These are phyloP conservation scores for Leptographium wingfieldii DNA, from an alignment of 2,329 filamentous ascomycete genomes.

Conservation along the genomic window DNA sequence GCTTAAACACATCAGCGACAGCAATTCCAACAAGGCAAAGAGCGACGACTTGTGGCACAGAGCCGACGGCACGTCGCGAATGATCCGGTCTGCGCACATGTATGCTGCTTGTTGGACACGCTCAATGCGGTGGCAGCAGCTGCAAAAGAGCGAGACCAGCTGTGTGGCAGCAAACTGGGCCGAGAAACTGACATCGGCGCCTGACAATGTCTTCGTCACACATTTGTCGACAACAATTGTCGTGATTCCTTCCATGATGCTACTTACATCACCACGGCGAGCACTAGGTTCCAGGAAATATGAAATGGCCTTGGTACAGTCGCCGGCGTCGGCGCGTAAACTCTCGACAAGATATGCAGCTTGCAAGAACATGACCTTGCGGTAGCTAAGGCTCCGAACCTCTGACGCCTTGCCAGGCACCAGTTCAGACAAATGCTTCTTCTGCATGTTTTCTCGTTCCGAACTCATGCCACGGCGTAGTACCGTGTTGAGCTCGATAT, in stretches of 20 bases:
- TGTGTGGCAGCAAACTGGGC: slow-evolving; percentile 83
- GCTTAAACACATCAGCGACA: slow-evolving; percentile 90
- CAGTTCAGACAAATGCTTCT: slow-evolving; percentile 60
- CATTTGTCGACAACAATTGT: slow-evolving; percentile 68
- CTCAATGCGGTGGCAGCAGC: slow-evolving; percentile 87
- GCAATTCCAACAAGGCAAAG: slow-evolving; percentile 81
- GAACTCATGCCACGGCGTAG: slow-evolving; percentile 74
- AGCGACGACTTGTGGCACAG: slow-evolving; percentile 82
- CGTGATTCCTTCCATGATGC: slow-evolving; percentile 51
- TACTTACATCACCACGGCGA: slow-evolving; percentile 49
- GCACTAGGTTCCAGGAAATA: slow-evolving; percentile 94
- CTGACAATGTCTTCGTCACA: slow-evolving; percentile 59
- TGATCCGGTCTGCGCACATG: slow-evolving; percentile 71
- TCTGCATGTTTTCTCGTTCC: slow-evolving; percentile 67
- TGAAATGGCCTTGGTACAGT: slow-evolving; percentile 77
- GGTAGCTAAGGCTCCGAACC: slow-evolving; percentile 72
- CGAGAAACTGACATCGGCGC: slow-evolving; percentile 65
- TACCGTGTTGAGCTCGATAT: slow-evolving; percentile 92
- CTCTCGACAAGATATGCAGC: slow-evolving; percentile 83
- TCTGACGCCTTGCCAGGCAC: slow-evolving; percentile 67
- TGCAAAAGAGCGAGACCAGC: slow-evolving; percentile 70
- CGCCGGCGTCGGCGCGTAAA: slow-evolving; percentile 71
- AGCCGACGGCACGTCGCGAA: slow-evolving; percentile 73
- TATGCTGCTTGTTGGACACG: slow-evolving; percentile 83
- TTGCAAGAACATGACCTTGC: slow-evolving; percentile 84